A percentile compares a stretch with the other conserved stretches of the same genome.
Conservation (phyloP, 495 filamentous ascomycete genomes). For the Daldinia vernicosa region DNA sequence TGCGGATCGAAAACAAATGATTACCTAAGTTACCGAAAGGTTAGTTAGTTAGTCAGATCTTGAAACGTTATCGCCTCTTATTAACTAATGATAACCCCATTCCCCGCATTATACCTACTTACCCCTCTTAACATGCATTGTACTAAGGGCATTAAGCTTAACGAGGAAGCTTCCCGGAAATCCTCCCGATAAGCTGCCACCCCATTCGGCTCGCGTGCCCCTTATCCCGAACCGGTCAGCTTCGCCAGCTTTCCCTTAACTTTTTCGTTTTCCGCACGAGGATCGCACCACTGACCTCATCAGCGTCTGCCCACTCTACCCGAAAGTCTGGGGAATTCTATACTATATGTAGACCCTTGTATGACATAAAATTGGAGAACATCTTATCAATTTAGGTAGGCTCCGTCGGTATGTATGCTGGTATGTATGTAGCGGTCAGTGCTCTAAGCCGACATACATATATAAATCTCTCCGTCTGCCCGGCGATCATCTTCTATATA, state of each 20-base stretch:
- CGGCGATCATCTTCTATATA: background rate
- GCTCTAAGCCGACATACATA: constrained; percentile 13
- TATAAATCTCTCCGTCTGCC: constrained; percentile 19
- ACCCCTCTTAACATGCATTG: no score
- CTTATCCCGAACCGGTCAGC: constrained; percentile 26
- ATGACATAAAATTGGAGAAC: constrained; percentile 38
- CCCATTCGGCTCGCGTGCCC: constrained; percentile 34
- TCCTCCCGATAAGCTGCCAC: constrained; percentile 12
- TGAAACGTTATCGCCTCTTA: background rate
- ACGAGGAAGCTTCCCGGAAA: background rate
- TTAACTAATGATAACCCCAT: background rate
- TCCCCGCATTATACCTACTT: constrained; percentile 9
- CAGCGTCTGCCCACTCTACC: constrained; percentile 29
- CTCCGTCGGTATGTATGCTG: constrained; percentile 10
- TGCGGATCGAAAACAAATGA: background rate
- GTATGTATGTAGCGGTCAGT: constrained; percentile 34
- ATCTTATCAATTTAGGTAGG: constrained; percentile 26
- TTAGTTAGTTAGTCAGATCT: no score
- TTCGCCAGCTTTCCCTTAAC: constrained; percentile 18
- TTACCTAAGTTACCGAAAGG: no score
- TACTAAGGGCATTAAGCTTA: no score
- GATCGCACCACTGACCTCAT: constrained; percentile 37
- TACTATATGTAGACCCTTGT: constrained; percentile 15
- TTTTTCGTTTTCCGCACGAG: constrained; percentile 33
- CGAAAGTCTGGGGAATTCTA: constrained; percentile 38